phyloP scores from a whole-genome alignment of 495 filamentous ascomycete genomes.

The Eremomyces bilateralis region DNA sequence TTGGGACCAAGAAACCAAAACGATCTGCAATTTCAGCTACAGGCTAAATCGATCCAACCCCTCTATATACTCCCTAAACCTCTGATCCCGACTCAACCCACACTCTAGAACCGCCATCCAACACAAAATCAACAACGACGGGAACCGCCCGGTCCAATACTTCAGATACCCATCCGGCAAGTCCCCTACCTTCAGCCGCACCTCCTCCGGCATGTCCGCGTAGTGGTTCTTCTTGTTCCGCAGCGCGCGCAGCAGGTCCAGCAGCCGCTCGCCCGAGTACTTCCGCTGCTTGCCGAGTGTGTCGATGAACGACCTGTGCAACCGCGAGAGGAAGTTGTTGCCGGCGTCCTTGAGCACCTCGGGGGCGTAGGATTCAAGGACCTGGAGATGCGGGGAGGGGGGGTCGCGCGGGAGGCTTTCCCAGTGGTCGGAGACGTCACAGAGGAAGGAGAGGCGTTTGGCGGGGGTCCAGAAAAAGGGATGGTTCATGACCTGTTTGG shows the following conservation, averaged over 20 bases:
- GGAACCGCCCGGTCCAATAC: slow-evolving; percentile 71
- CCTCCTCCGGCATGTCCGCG: slow-evolving; percentile 22
- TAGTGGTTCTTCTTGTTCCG: slow-evolving; percentile 56
- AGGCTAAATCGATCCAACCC: slow-evolving; percentile 1
- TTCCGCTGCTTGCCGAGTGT: slow-evolving; percentile 85
- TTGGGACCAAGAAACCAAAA: too few species aligned
- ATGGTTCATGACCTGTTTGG: slow-evolving; percentile 54
- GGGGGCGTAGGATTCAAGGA: slow-evolving; percentile 34
- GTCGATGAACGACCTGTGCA: slow-evolving; percentile 67
- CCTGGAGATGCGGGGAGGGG: slow-evolving; percentile 39
- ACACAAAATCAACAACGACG: slow-evolving; percentile 60
- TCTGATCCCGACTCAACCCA: slow-evolving; percentile 38
- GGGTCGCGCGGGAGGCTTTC: slow-evolving; percentile 74
- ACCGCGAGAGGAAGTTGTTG: slow-evolving; percentile 60
- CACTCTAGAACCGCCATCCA: slow-evolving; percentile 50
- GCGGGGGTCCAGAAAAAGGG: slow-evolving; percentile 91
- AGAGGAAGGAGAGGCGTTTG: slow-evolving; percentile 73
- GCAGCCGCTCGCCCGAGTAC: slow-evolving; percentile 60
- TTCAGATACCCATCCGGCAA: slow-evolving; percentile 66
- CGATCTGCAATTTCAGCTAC: too few species aligned
- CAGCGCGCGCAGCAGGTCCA: slow-evolving; percentile 74
- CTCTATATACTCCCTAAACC: slow-evolving; percentile 54
- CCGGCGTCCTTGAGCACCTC: slow-evolving; percentile 31
- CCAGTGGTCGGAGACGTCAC: slow-evolving; percentile 85
- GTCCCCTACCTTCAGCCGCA: slow-evolving; percentile 22